Evolutionary conservation across 768 basidiomycete species (phyloP).

Genomic region (Naganishia randhawae): DNA sequence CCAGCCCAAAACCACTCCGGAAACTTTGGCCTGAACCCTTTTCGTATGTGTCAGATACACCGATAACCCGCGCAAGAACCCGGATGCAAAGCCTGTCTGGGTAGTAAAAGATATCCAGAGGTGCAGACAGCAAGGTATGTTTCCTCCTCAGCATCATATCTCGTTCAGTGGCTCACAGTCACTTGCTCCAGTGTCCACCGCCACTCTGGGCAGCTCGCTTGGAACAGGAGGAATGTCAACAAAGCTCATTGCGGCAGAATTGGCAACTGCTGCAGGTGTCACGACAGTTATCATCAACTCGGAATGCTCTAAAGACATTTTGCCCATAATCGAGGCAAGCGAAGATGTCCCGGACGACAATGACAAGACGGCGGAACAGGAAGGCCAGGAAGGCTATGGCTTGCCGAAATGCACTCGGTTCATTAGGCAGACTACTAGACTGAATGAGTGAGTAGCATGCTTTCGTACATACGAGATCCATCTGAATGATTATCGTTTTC

Average conservation of each 20-base stretch:
- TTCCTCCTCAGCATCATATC: neutral
- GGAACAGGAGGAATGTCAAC: conserved; percentile 99
- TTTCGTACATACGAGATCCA: neutral
- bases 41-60: conserved; percentile 65
- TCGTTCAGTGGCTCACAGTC: neutral
- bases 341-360: conserved; percentile 31
- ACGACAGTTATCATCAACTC: conserved; percentile 86
- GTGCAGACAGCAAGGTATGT: conserved; percentile 73
- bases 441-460: conserved; percentile 46
- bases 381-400: neutral
- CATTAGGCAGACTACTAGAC: conserved; percentile 50
- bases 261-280: conserved; percentile 91
- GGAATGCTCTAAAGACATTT: conserved; percentile 68
- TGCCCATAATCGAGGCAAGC: conserved; percentile 65
- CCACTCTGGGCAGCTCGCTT: conserved; percentile 83
- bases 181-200: conserved; percentile 69
- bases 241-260: conserved; percentile 95
- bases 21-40: neutral
- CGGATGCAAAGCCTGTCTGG: conserved; percentile 71
- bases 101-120: conserved; percentile 75
- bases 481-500: neutral
- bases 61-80: conserved; percentile 87
- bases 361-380: conserved; percentile 1
- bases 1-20: neutral
- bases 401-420: conserved; percentile 86